A percentile compares a stretch with the other conserved stretches of the same genome.
Evolutionary conservation across 2,329 filamentous ascomycete genomes (phyloP).

Genomic region (Parasarocladium wereldwijsianum): DNA sequence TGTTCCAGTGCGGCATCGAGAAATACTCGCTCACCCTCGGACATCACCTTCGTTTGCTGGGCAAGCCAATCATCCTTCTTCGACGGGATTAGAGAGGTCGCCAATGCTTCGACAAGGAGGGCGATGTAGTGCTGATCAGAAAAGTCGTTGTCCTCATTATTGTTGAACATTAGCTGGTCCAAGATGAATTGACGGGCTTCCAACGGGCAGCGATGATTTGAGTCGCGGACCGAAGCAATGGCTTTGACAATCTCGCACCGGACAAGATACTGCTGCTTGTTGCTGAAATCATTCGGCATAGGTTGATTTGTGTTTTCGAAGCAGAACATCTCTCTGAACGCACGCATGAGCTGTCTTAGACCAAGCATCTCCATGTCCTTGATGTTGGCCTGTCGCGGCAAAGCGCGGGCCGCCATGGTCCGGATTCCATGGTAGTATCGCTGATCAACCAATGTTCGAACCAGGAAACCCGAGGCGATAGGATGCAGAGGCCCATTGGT

Average conservation of each 20-base stretch:
- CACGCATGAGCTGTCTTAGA: slow-evolving; percentile 67
- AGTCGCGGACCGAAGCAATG: slow-evolving; percentile 63
- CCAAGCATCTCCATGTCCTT: slow-evolving; percentile 61
- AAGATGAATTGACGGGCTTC: slow-evolving; percentile 72
- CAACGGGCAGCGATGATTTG: slow-evolving; percentile 61
- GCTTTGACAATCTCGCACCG: slow-evolving; percentile 72
- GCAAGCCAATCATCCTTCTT: slow-evolving; percentile 24
- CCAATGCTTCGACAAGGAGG: slow-evolving; percentile 34
- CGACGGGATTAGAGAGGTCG: slow-evolving; percentile 4
- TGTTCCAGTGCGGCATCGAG: slow-evolving; percentile 41
- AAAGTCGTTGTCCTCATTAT: slow-evolving; percentile 79
- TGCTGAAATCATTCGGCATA: slow-evolving; percentile 77
- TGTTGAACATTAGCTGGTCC: slow-evolving; percentile 83
- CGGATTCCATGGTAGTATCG: slow-evolving; percentile 92
- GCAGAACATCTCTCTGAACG: slow-evolving; percentile 82
- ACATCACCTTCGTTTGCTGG: slow-evolving; percentile 27
- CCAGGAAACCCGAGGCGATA: slow-evolving; percentile 76
- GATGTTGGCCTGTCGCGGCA: slow-evolving; percentile 60
- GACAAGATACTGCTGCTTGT: slow-evolving; percentile 72
- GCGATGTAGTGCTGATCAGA: slow-evolving; percentile 86
- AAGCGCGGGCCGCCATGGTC: slow-evolving; percentile 63
- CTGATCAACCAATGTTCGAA: slow-evolving; percentile 77
- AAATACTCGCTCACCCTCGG: slow-evolving; percentile 31
- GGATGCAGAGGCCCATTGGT: slow-evolving; percentile 52
- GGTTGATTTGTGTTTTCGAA: slow-evolving; percentile 65